Base-by-base conservation (phyloP, 371 early-diverging fungal genomes). In the Blakeslea trispora region DNA sequence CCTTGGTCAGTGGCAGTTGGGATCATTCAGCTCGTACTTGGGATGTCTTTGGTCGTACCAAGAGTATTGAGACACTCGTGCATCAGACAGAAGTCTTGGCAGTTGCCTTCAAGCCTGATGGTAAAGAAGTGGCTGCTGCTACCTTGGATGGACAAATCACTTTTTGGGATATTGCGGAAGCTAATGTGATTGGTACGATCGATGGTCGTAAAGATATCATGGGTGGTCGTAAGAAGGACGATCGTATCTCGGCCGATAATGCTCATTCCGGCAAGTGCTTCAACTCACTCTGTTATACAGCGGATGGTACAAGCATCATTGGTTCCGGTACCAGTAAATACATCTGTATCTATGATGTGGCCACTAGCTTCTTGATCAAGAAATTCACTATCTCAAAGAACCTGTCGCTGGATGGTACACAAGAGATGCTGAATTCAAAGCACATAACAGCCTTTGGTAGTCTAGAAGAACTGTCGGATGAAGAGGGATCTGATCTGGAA, bases 261-360 rank as follows among this genome's bases (percentile, higher is more conserved):
- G 81, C 85, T 40, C 68, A 90, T 0, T 85, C 91, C 7, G 92
- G 90, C 56, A 93, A 95, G 75, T 81, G 83, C 62, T 98, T 99
- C 81, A 96, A 85, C 57, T 88, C 93, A 11, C 54, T 99, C 11
- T 91, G 91, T 76, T 99, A 97, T 67, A 95, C 94, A 1, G 91
- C 94, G 14, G 99, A 99, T 64, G 98, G 99, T 10, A 71, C 86
- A 7, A 83, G 88, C 32, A 72, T 99, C 22, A 77, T 99, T 61
- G 97, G 91, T 43, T 96, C 97, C 21, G 98, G 99, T 31, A 92
- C 90, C 67, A 90, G 91, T 69, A 94, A 93, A 69, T 95, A 87
- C 69, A 91, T 99, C 10, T 97, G 98, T 72, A 84, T 99, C 50
- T 99, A 98, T 69, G 94, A 98, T 68, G 81, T 92, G 10, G 74